A percentile compares a stretch with the other conserved stretches of the same genome.
Evolutionary conservation across 208 protist species (phyloP).

Genomic region (Trypanosoma boissoni): DNA sequence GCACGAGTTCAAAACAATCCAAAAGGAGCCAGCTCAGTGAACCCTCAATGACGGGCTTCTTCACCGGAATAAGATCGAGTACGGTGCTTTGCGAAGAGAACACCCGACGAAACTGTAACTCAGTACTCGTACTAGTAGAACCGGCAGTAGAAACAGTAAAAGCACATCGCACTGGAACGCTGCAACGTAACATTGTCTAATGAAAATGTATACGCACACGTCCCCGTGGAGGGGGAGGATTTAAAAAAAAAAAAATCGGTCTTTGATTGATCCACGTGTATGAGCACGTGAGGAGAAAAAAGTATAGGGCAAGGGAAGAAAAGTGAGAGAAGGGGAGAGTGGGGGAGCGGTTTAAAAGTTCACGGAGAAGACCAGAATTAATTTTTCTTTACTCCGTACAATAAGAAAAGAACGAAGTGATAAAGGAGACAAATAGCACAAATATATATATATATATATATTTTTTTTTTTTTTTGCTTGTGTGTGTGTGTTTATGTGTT

Average conservation of each 20-base stretch:
- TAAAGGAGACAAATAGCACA: not conserved
- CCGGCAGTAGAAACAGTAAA: not conserved
- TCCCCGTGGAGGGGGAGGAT: no score
- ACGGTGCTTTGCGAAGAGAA: constrained; percentile 18
- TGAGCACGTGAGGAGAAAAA: no score
- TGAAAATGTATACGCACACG: no score
- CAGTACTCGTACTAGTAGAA: not conserved
- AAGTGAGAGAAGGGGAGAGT: not conserved
- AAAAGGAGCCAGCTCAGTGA: constrained; percentile 28
- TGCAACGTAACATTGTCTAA: constrained; percentile 22
- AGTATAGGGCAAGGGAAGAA: no score
- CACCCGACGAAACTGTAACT: constrained; percentile 15
- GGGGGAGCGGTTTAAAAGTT: no score
- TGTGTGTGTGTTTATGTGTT: no score
- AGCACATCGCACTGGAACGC: constrained; percentile 9
- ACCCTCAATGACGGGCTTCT: constrained; percentile 27
- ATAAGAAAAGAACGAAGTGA: not conserved
- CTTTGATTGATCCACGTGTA: no score
- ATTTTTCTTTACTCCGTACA: no score
- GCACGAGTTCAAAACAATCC: constrained; percentile 25
- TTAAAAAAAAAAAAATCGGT: no score
- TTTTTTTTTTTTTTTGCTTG: not conserved
- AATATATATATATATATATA: constrained; percentile 2
- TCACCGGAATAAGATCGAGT: constrained; percentile 26
- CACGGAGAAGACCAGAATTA: no score